Evolutionary conservation across 768 basidiomycete genomes (phyloP).

Genomic region (Tubosaeta sp.): DNA sequence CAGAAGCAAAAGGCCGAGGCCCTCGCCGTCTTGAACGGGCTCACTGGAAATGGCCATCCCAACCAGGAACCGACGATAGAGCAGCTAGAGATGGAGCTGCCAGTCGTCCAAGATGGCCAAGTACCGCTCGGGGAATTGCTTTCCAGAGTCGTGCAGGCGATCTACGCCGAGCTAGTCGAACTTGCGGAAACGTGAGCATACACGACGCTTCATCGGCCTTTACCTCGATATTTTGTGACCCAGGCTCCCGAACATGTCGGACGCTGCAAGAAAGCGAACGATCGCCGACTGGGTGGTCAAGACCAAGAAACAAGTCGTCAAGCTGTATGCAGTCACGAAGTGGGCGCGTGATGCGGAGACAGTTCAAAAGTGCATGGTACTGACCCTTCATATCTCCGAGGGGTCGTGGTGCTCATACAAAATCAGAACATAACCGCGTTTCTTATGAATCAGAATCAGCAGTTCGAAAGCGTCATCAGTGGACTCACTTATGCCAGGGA

Average conservation of each 20-base stretch:
- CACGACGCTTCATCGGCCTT: not conserved
- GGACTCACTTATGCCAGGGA: slow-evolving; percentile 64
- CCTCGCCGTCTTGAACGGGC: slow-evolving; percentile 26
- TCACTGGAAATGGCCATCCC: slow-evolving; percentile 32
- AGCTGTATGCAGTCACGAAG: slow-evolving; percentile 79
- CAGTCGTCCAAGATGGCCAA: slow-evolving; percentile 68
- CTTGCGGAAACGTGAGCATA: slow-evolving; percentile 76
- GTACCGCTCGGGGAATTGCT: slow-evolving; percentile 69
- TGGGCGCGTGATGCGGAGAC: slow-evolving; percentile 84
- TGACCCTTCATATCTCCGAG: not conserved
- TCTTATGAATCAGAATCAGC: slow-evolving; percentile 78
- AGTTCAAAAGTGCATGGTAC: slow-evolving; percentile 84
- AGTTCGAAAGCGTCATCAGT: slow-evolving; percentile 68
- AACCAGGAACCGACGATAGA: slow-evolving; percentile 42
- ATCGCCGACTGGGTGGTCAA: slow-evolving; percentile 89
- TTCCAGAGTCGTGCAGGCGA: slow-evolving; percentile 70
- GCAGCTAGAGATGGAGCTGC: slow-evolving; percentile 70
- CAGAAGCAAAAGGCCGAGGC: slow-evolving; percentile 30
- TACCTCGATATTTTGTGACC: slow-evolving; percentile 2
- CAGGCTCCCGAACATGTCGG: slow-evolving; percentile 80
- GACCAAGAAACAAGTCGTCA: slow-evolving; percentile 85
- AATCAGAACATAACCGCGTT: slow-evolving; percentile 81
- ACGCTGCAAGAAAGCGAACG: slow-evolving; percentile 70
- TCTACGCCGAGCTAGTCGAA: slow-evolving; percentile 80
- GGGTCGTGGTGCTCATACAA: not conserved